These are phyloP conservation scores for Plasmodium falciparum DNA, from an alignment of 169 alveolate genomes.

Conservation along the genomic window DNA sequence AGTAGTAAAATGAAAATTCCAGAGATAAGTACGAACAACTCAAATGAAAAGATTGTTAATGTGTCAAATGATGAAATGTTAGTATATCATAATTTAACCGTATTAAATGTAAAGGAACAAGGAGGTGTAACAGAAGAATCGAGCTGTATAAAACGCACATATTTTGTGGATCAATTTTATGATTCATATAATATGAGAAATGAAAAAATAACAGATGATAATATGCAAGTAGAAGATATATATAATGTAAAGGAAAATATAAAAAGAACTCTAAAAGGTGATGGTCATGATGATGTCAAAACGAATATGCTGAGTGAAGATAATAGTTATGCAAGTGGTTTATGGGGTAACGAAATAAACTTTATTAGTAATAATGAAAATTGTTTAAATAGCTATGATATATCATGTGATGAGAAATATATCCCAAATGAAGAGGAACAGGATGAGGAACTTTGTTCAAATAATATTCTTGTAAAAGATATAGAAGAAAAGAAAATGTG, in stretches of 20 bases:
- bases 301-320: too few species aligned
- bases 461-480: slow-evolving; percentile 29
- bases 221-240: neutral
- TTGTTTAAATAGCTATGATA: slow-evolving; percentile 10
- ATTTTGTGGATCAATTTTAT: neutral
- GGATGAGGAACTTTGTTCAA: slow-evolving; percentile 3
- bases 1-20: too few species aligned
- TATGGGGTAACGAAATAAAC: neutral
- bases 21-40: too few species aligned
- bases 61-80: too few species aligned
- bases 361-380: slow-evolving; percentile 23
- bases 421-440: neutral
- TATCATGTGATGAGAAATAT: neutral
- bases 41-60: too few species aligned
- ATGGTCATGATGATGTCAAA: neutral
- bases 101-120: neutral
- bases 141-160: neutral
- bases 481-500: slow-evolving; percentile 44
- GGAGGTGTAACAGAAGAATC: neutral
- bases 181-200: neutral
- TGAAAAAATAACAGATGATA: neutral
- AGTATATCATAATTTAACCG: too few species aligned
- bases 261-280: neutral
- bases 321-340: too few species aligned
- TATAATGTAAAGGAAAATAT: neutral